Base-by-base conservation (phyloP, 345 rosid species). In the Isatis tinctoria region DNA sequence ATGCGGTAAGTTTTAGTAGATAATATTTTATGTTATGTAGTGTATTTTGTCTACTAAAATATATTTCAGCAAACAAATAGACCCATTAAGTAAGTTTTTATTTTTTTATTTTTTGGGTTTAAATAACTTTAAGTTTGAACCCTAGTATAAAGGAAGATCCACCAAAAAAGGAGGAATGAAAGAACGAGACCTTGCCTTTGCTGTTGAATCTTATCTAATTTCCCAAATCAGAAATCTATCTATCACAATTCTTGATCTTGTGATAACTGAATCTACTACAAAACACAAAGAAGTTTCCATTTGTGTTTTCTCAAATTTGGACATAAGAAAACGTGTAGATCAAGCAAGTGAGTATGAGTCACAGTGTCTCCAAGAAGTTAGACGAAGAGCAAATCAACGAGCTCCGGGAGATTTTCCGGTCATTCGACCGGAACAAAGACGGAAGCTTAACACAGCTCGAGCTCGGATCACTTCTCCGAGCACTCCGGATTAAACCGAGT, bases 391-490 rank as follows among this genome's bases (percentile, higher is more conserved):
- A 94, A 69, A 83, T 92, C 59, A 74, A 87, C 3, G 96, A 94
- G 65, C 85, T 94, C 11, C 90, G 88, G 3, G 89, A 91, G 61
- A 88, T 90, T 47, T 94, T 94, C 78, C 85, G 97, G 10, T 85
- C 97, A 4, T 94, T 94, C 33, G 97, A 94, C 60, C 78, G 89
- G 69, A 88, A 92, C 87, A 84, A 84, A 30, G 97, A 92, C 67
- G 99, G 97, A 0, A 88, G 97, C 77, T 76, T 94, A 43, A 94
- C 99, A 0, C 93, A 92, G 67, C 87, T 90, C 16, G 97, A 94
- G 84, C 82, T 94, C 4, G 96, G 93, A 39, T 94, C 97, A 10
- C 87, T 94, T 51, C 80, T 94, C 64, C 87, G 97, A 54, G 90
- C 97, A 1, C 78, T 94, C 0, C 88, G 93, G 4, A 72, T 94